Base-by-base conservation (phyloP, 2,329 filamentous ascomycete genomes). In the Colletotrichum incanum region DNA sequence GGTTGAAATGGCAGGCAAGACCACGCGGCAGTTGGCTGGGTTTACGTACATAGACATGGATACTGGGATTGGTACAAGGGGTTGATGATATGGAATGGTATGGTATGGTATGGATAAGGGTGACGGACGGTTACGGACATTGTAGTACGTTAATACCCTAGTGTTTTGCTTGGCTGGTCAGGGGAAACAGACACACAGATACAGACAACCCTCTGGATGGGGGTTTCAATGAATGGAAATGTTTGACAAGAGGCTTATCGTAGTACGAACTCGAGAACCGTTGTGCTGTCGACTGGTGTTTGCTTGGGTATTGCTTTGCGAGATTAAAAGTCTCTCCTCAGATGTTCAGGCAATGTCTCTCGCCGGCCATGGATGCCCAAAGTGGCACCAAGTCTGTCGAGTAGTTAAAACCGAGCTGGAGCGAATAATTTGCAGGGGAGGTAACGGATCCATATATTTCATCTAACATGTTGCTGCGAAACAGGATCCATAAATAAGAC, bases 141-240 rank as follows among this genome's bases (percentile, higher is more conserved):
- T 31, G 28, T 54, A 58, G 50, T 59, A 69, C 60, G 52, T 62
- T 69, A 64, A 72, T 72, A 72, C 69, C 69, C 69, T 59, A 69
- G 69, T 69, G 69, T 59, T 72, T 72, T 68, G 50, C 50, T 58
- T 26, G n/a, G n/a, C 60, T 52, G 45, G 60, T 52, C 45, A 50
- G 55, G 61, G 62, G n/a, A 45, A 54, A 14, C 37, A 49, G 65
- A 28, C 23, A 49, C 28, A 37, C 23, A 28, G 31, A 47, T 26
- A 61, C 41, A 43, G 43, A 31, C n/a, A 45, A 26, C 31, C 47
- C 47, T 41, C 34, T 63, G 45, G 59, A 52, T 3, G 60, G 41
- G 45, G 45, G 47, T 8, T 20, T 28, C n/a, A 60, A 39, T 2
- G 31, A 50, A 52, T 26, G 45, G 8, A 50, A 11, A n/a, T 12